Percentiles rank a stretch among this genome's conserved stretches.
These are phyloP conservation scores for Medicago arabica DNA, from an alignment of 306 rosid species.

Conservation along the genomic window DNA sequence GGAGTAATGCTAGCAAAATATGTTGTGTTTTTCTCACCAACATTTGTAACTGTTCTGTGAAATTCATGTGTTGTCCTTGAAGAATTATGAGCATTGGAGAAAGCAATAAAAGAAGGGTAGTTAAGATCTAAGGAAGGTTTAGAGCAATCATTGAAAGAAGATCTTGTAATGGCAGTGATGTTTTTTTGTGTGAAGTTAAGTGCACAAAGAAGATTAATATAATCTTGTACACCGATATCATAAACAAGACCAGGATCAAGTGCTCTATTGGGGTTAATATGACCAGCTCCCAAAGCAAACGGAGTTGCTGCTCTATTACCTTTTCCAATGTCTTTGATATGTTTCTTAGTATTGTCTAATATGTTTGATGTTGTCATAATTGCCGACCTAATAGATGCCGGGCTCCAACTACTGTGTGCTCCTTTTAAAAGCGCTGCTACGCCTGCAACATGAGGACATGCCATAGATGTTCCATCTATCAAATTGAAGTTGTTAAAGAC, in stretches of 20 bases:
- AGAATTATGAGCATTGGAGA: conserved; percentile 40
- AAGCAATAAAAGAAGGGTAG: conserved; percentile 76
- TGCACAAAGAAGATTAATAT: conserved; percentile 71
- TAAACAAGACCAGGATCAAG: conserved; percentile 76
- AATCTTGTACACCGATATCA: conserved; percentile 54
- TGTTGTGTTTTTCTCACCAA: no score
- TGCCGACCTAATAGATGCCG: conserved; percentile 75
- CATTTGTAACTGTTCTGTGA: no score
- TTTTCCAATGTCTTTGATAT: conserved; percentile 56
- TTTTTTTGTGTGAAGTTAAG: conserved; percentile 53
- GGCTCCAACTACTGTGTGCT: conserved; percentile 69
- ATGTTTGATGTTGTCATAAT: conserved; percentile 72
- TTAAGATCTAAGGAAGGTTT: conserved; percentile 60
- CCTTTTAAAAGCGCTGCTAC: conserved; percentile 64
- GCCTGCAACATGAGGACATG: conserved; percentile 80
- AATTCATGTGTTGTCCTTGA: background rate
- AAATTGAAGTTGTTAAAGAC: conserved; percentile 52
- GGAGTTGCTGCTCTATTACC: conserved; percentile 56
- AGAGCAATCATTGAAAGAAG: conserved; percentile 49
- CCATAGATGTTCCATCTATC: conserved; percentile 77
- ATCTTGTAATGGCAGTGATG: conserved; percentile 55
- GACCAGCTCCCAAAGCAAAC: conserved; percentile 75
- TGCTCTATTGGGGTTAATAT: conserved; percentile 69
- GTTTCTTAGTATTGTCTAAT: conserved; percentile 49
- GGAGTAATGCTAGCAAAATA: no score